Base-by-base conservation (phyloP, 169 alveolate genomes). In the Babesia ovata region DNA sequence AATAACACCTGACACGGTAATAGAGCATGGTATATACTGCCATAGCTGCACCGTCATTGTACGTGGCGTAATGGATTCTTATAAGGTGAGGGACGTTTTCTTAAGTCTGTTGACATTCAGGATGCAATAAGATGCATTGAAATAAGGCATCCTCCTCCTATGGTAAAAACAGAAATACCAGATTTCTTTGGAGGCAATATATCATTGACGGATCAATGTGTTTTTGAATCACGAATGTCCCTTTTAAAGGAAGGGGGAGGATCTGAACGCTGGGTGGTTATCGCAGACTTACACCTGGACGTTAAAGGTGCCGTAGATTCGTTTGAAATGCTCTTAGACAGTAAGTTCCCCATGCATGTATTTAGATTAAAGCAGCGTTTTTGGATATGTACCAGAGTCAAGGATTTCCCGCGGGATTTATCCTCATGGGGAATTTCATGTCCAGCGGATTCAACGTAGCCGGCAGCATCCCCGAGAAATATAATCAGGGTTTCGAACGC, bases 381-480 rank as follows among this genome's bases (percentile, higher is more conserved):
- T 75, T 79, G 70, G 76, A 39, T 12, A 70, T 57, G 54, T 79
- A 79, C 60, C 73, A 61, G 22, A 17, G 66, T 7, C 79, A 88
- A 44, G 88, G 77, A 33, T 61, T 88, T 45, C 93, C 93, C 9
- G 59, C 67, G 10, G 93, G 93, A 0, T 85, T 88, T 61, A 73
- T 88, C 29, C 70, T 88, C 29, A 88, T 88, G 93, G 93, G 93
- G 0, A 86, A 88, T 62, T 88, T 88, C 63, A 73, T 26, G 24
- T 82, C 89, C 56, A 26, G 39, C n/a, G 84, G 16, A 13, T 82
- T 63, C 59, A 54, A 78, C 52, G 19, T 49, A 17, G 53, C 50
- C n/a, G 50, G 54, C 17, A 29, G 22, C 56, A 28, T 56, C 12
- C 22, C 17, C 12, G 81, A 79, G 6, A 26, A n/a, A n/a, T 79